phyloP scores from a whole-genome alignment of 306 rosid genomes.

The Acacia confusa region DNA sequence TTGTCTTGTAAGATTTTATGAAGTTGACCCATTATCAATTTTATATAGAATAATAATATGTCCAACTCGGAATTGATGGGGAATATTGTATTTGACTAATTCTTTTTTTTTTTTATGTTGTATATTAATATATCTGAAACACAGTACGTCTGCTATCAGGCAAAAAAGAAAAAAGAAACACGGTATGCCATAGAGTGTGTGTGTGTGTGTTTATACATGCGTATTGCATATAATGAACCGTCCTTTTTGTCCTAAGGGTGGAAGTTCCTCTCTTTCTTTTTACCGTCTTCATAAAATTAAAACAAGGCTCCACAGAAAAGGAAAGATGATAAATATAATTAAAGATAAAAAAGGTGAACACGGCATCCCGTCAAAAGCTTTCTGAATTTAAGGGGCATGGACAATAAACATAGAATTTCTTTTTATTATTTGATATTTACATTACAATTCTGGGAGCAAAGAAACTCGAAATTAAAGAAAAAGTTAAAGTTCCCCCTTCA shows the following conservation, averaged over 20 bases:
- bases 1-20: conserved; percentile 7
- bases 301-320: background rate
- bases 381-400: background rate
- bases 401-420: too few relatives aligned
- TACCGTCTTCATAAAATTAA: background rate
- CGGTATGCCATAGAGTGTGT: too few relatives aligned
- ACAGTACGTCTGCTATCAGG: background rate
- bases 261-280: background rate
- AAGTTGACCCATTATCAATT: background rate
- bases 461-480: background rate
- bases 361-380: background rate
- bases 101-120: background rate
- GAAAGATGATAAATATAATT: background rate
- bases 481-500: conserved; percentile 11
- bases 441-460: background rate
- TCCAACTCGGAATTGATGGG: background rate
- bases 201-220: background rate
- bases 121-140: background rate
- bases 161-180: too few relatives aligned
- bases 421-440: background rate
- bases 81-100: background rate
- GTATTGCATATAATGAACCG: background rate
- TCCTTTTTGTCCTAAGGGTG: background rate
- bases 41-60: background rate
- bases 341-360: background rate